These are phyloP conservation scores for Pleurostoma richardsiae DNA, from an alignment of 2,329 filamentous ascomycete species.

Conservation along the genomic window DNA sequence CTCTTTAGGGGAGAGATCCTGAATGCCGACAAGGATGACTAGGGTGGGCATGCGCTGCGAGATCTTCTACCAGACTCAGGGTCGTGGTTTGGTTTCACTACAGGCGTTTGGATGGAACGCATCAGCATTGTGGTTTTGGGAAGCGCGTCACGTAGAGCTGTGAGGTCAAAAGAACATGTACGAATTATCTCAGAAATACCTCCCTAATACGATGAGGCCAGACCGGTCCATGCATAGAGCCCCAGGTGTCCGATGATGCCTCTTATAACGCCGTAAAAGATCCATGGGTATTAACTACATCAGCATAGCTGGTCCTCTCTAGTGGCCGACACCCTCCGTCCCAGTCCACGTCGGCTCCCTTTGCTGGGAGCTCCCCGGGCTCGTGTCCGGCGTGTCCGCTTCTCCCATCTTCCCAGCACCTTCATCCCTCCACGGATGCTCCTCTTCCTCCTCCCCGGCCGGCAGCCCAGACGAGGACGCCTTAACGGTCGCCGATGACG, in stretches of 20 bases:
- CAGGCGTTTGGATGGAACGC: not conserved
- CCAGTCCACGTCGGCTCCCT: not conserved
- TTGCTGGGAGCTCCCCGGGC: not conserved
- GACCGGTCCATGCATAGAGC: no score
- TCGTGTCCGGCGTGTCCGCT: not conserved
- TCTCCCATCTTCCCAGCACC: conserved; percentile 4
- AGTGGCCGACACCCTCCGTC: not conserved
- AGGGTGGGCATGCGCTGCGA: not conserved
- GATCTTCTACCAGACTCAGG: no score
- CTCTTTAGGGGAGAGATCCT: conserved; percentile 56
- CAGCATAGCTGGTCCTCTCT: not conserved
- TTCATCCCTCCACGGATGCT: conserved; percentile 16
- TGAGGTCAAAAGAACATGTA: no score
- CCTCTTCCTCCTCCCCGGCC: conserved; percentile 4
- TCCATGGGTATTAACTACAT: not conserved
- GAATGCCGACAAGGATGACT: conserved; percentile 55
- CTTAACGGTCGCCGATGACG: conserved; percentile 2
- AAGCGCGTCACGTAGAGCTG: not conserved
- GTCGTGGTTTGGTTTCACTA: no score
- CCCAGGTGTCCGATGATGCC: no score
- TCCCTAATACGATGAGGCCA: no score
- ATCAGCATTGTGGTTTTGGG: not conserved
- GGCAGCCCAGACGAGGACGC: not conserved
- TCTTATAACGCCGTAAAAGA: not conserved
- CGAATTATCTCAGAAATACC: no score